phyloP scores from a whole-genome alignment of 140 eudicot genomes.

The Cichorium intybus region DNA sequence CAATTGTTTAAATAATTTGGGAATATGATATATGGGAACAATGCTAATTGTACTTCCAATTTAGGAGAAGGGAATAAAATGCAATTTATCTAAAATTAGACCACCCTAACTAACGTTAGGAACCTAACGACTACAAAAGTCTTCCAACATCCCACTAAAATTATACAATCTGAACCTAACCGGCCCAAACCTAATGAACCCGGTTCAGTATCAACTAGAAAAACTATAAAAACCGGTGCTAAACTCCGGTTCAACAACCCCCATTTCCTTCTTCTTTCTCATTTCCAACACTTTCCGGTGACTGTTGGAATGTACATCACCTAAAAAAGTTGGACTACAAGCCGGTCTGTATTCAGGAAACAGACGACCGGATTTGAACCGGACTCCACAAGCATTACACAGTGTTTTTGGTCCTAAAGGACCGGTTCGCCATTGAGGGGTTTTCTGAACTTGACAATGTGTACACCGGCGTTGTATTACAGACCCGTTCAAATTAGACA shows the following conservation, averaged over 20 bases:
- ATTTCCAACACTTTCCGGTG: slow-evolving; percentile 93
- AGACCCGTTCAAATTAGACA: slow-evolving; percentile 22
- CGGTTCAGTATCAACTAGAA: slow-evolving; percentile 26
- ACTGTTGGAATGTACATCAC: slow-evolving; percentile 78
- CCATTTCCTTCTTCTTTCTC: slow-evolving; percentile 74
- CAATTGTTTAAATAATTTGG: neutral
- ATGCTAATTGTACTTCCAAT: neutral
- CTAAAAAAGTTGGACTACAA: slow-evolving; percentile 79
- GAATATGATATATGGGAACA: neutral
- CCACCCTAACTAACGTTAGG: slow-evolving; percentile 45
- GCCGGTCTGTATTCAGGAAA: slow-evolving; percentile 95
- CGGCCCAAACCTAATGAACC: slow-evolving; percentile 34
- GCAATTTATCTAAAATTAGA: slow-evolving; percentile 12
- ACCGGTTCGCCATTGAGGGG: slow-evolving; percentile 99
- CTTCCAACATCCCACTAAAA: slow-evolving; percentile 3
- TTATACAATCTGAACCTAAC: neutral
- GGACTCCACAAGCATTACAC: slow-evolving; percentile 95
- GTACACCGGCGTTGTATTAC: slow-evolving; percentile 59
- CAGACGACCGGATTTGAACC: slow-evolving; percentile 94
- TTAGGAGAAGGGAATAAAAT: neutral
- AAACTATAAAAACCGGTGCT: slow-evolving; percentile 30
- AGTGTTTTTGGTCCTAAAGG: slow-evolving; percentile 93
- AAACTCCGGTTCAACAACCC: slow-evolving; percentile 32
- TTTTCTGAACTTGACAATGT: slow-evolving; percentile 86
- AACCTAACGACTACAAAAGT: slow-evolving; percentile 24